These are phyloP conservation scores for Hypomontagnella monticulosa DNA, from an alignment of 495 filamentous ascomycete species.

Conservation along the genomic window DNA sequence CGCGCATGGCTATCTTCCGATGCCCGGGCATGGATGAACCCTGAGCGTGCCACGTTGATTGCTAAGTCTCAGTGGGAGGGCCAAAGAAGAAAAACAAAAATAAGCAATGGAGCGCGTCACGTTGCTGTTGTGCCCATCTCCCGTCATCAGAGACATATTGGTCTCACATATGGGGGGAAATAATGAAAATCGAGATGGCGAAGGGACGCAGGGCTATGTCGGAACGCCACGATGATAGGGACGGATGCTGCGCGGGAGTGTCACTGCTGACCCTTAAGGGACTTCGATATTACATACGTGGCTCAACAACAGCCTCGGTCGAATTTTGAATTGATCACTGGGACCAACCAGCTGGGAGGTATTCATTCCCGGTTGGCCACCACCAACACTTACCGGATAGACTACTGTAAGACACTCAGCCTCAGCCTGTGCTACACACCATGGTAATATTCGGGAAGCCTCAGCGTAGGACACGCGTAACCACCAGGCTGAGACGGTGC, in stretches of 20 bases:
- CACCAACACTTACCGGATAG: conserved; percentile 13
- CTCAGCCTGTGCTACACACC: conserved; percentile 37
- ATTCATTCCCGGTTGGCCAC: conserved; percentile 20
- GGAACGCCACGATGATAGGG: conserved; percentile 27
- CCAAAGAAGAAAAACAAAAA: conserved; percentile 7
- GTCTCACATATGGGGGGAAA: conserved; percentile 30
- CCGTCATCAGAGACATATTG: conserved; percentile 36
- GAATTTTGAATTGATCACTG: conserved; percentile 21
- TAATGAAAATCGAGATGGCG: conserved; percentile 11
- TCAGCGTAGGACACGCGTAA: conserved; percentile 33
- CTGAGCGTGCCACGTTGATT: conserved; percentile 35
- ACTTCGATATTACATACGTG: conserved; percentile 36
- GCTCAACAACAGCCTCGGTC: conserved; percentile 39
- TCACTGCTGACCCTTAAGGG: conserved; percentile 33
- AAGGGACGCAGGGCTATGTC: conserved; percentile 25
- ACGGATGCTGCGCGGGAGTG: conserved; percentile 22
- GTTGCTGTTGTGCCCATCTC: conserved; percentile 26
- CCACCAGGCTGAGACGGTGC: conserved; percentile 29
- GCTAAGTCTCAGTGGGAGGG: conserved; percentile 19
- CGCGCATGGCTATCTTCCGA: conserved; percentile 1
- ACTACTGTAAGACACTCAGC: conserved; percentile 40
- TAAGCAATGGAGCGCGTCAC: conserved; percentile 13
- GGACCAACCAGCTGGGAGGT: conserved; percentile 23
- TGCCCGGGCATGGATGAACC: conserved; percentile 29
- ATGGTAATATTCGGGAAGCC: conserved; percentile 24